Base-by-base conservation (phyloP, 2,329 filamentous ascomycete genomes). In the Lasiodiplodia sp. region DNA sequence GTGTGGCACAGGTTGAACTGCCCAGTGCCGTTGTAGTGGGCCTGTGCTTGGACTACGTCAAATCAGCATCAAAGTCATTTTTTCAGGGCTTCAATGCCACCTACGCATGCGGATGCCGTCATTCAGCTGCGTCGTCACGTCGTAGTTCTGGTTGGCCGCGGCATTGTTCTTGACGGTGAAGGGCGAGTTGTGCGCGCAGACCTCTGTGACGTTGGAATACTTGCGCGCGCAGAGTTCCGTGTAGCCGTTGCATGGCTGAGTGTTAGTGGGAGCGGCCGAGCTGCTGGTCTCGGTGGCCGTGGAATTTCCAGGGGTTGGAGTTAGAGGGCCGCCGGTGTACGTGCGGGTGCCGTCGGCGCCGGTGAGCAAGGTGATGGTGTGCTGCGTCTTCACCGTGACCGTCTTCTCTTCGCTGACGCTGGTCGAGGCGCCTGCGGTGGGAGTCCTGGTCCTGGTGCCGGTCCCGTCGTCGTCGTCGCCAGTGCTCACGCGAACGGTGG, bases 1-100 rank as follows among this genome's bases (percentile, higher is more conserved):
- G 92, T 92, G 79, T 97, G 94, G 80, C 94, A 97, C 74, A 96
- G 93, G 79, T 93, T 91, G 21, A 68, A 68, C 23, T 68, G 28
- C 56, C 91, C 79, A 0, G 86, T 87, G 25, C 80, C 80, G 72
- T 90, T 88, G 44, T 79, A 81, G 70, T 90, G 88, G 0, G 84
- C 84, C 76, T 89, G 85, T 70, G 88, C 88, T 79, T 89, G 86
- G 38, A 90, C 86, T 88, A 70, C 51, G 57, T 38, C 44, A 25
- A 47, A 18, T 64, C n/a, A 64, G 47, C n/a, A n/a, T 28, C 21
- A 31, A 28, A 18, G 52, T 23, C 21, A 68, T 37, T 11, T 18
- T 23, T 21, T 12, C 14, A 18, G 10, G 4, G n/a, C 11, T 16
- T 31, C 25, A 14, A 10, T 25, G 5, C 16, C 18, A 69, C 72